These are phyloP conservation scores for Gossypioides kirkii DNA, from an alignment of 345 rosid species.

Conservation along the genomic window DNA sequence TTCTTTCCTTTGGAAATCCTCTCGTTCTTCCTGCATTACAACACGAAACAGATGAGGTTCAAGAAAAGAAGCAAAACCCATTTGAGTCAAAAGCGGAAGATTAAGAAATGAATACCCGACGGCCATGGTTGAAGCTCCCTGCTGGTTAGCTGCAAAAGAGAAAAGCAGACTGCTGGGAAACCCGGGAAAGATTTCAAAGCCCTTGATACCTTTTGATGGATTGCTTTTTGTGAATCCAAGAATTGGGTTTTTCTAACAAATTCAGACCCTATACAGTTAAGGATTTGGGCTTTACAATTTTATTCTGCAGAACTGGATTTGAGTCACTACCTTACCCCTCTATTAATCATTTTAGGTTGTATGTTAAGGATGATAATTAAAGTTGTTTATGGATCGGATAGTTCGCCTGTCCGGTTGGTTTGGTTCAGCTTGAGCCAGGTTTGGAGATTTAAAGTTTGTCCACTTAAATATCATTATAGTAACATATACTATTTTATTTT, in stretches of 20 bases:
- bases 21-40: background rate
- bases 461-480: too few relatives aligned
- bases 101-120: slow-evolving; percentile 13
- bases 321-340: too few relatives aligned
- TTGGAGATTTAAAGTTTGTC: too few relatives aligned
- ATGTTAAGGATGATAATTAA: too few relatives aligned
- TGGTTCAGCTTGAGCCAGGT: fast-evolving
- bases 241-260: background rate
- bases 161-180: slow-evolving; percentile 10
- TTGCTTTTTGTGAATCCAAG: background rate
- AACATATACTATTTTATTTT: too few relatives aligned
- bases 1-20: slow-evolving; percentile 7
- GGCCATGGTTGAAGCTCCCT: slow-evolving; percentile 17
- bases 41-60: background rate
- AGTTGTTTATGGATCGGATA: fast-evolving
- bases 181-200: slow-evolving; percentile 15
- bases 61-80: background rate
- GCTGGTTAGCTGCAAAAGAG: background rate
- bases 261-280: background rate
- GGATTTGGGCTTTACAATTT: background rate
- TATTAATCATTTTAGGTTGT: too few relatives aligned
- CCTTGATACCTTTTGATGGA: slow-evolving; percentile 5
- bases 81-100: background rate
- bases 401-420: fast-evolving
- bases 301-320: background rate